phyloP scores from a whole-genome alignment of 495 filamentous ascomycete genomes.

The Aspergillus incahuasiensis region DNA sequence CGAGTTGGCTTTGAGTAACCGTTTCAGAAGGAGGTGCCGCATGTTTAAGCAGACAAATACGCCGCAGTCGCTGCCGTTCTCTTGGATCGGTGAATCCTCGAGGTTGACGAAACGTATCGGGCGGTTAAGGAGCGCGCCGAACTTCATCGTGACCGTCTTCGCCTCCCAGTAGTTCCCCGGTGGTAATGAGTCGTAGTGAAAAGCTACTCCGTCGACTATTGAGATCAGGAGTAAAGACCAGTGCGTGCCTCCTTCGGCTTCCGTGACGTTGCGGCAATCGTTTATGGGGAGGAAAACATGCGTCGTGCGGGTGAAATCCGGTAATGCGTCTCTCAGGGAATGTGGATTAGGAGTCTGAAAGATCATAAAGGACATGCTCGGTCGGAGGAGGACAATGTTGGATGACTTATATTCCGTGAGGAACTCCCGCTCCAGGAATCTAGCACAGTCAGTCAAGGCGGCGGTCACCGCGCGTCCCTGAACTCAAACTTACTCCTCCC shows the following conservation, averaged over 20 bases:
- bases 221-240: constrained; percentile 93
- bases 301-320: constrained; percentile 70
- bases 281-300: constrained; percentile 98
- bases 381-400: constrained; percentile 86
- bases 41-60: constrained; percentile 95
- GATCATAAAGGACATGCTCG: constrained; percentile 90
- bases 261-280: constrained; percentile 68
- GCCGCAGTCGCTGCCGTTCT: constrained; percentile 89
- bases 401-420: constrained; percentile 69
- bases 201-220: constrained; percentile 81
- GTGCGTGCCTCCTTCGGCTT: constrained; percentile 85
- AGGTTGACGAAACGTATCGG: constrained; percentile 68
- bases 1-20: constrained; percentile 70
- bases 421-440: constrained; percentile 86
- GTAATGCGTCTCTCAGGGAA: constrained; percentile 52
- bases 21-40: constrained; percentile 78
- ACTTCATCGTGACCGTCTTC: constrained; percentile 53
- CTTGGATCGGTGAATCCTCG: constrained; percentile 82
- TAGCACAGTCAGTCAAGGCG: constrained; percentile 28
- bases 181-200: constrained; percentile 92
- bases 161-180: constrained; percentile 75
- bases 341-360: constrained; percentile 75
- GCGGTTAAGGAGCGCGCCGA: constrained; percentile 59
- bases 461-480: background rate
- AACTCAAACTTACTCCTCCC: constrained; percentile 75